These are phyloP conservation scores for Puccinellia tenuiflora DNA, from an alignment of 176 grass and related monocot species.

Conservation along the genomic window DNA sequence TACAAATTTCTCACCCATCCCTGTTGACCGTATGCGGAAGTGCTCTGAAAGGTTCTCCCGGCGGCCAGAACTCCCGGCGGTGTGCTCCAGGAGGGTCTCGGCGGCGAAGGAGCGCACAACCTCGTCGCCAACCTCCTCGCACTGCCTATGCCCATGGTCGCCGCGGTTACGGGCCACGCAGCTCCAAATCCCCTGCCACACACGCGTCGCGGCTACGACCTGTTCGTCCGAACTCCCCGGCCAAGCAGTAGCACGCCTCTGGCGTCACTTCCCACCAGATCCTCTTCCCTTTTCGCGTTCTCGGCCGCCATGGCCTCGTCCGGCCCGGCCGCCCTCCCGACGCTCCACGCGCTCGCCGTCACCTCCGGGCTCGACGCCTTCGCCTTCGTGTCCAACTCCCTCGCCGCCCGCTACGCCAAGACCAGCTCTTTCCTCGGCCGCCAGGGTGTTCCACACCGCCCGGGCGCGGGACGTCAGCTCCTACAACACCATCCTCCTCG, in stretches of 20 bases:
- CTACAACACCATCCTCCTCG: conserved; percentile 80
- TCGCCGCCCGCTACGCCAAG: conserved; percentile 67
- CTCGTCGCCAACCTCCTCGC: too few species aligned
- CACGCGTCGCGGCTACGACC: not conserved
- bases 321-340: conserved; percentile 13
- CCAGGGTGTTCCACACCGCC: conserved; percentile 40
- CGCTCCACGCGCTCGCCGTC: conserved; percentile 57
- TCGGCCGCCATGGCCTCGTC: conserved; percentile 30
- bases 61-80: too few species aligned
- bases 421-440: conserved; percentile 29
- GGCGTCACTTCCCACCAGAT: not conserved
- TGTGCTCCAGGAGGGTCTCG: too few species aligned
- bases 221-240: conserved; percentile 30
- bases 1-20: too few species aligned
- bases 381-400: conserved; percentile 55
- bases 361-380: conserved; percentile 46
- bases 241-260: not conserved
- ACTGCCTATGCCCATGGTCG: too few species aligned
- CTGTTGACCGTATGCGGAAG: too few species aligned
- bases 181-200: not conserved
- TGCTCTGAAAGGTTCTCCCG: too few species aligned
- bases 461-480: conserved; percentile 40
- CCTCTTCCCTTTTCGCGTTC: conserved; percentile 34
- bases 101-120: too few species aligned
- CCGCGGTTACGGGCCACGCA: too few species aligned